A percentile compares a stretch with the other conserved stretches of the same genome.
phyloP scores from a whole-genome alignment of 345 rosid genomes.

The Populus alba region DNA sequence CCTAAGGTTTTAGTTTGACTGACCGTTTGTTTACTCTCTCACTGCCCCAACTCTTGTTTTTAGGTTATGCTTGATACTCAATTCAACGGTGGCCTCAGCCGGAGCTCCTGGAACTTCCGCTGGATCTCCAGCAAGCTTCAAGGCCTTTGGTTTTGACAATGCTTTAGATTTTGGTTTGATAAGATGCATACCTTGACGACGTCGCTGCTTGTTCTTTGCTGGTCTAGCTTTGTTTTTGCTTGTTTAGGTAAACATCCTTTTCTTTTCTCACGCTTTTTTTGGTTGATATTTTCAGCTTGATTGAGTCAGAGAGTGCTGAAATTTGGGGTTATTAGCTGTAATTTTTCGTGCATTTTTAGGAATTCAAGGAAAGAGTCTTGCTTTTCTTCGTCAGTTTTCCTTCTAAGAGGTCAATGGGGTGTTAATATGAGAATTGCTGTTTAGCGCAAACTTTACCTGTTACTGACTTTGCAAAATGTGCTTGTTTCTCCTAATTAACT shows the following conservation, averaged over 20 bases:
- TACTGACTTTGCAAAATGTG: neutral
- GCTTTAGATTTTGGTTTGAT: constrained; percentile 38
- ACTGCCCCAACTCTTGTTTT: constrained; percentile 10
- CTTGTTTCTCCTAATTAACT: neutral
- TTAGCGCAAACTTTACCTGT: neutral
- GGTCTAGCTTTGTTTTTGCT: constrained; percentile 38
- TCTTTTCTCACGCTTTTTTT: neutral
- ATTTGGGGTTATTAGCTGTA: neutral
- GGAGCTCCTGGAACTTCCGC: constrained; percentile 19
- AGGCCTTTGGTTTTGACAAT: constrained; percentile 37
- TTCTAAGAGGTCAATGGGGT: neutral
- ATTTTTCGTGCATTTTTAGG: neutral
- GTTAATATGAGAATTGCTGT: neutral
- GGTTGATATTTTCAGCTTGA: neutral
- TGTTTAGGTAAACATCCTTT: constrained; percentile 44
- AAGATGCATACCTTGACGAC: constrained; percentile 45
- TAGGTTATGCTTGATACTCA: constrained; percentile 15
- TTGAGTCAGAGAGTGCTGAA: neutral
- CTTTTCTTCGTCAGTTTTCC: neutral
- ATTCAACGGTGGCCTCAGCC: constrained; percentile 30
- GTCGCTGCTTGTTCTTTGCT: constrained; percentile 35
- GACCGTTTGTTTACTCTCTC: neutral
- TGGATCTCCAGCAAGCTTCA: constrained; percentile 23
- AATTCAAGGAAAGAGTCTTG: neutral
- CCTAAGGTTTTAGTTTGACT: constrained; percentile 47